These are phyloP conservation scores for Ceratobasidium sp. DNA, from an alignment of 1,284 basidiomycete genomes.

Conservation along the genomic window DNA sequence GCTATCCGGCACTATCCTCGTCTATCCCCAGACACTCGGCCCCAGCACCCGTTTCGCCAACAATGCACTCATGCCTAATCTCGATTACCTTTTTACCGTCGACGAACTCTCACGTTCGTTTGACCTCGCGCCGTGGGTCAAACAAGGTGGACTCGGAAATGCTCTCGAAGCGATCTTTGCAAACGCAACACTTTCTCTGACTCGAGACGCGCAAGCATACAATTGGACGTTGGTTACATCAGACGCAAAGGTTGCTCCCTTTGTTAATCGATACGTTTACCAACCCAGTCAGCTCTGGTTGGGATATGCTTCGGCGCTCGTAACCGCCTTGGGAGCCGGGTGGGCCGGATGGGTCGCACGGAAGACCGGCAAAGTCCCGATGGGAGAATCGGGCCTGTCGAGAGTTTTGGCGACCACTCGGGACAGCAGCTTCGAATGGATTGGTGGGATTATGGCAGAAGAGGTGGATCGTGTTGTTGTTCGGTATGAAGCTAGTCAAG, in stretches of 20 bases:
- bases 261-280: background rate
- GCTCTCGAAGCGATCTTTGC: background rate
- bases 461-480: background rate
- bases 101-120: background rate
- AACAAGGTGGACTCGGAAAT: background rate
- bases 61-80: background rate
- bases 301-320: background rate
- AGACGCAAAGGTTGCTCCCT: background rate
- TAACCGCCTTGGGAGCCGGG: background rate
- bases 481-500: background rate
- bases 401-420: background rate
- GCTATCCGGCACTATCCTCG: background rate
- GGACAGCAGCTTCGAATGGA: background rate
- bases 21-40: background rate
- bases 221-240: background rate
- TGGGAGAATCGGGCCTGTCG: background rate
- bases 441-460: background rate
- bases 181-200: background rate
- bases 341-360: background rate
- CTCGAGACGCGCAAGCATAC: background rate
- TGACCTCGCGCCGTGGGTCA: background rate
- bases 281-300: background rate
- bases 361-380: background rate
- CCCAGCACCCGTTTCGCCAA: background rate
- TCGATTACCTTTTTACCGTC: background rate